Evolutionary conservation across 805 yeast genomes (phyloP).

Genomic region (Zygosaccharomyces siamensis): DNA sequence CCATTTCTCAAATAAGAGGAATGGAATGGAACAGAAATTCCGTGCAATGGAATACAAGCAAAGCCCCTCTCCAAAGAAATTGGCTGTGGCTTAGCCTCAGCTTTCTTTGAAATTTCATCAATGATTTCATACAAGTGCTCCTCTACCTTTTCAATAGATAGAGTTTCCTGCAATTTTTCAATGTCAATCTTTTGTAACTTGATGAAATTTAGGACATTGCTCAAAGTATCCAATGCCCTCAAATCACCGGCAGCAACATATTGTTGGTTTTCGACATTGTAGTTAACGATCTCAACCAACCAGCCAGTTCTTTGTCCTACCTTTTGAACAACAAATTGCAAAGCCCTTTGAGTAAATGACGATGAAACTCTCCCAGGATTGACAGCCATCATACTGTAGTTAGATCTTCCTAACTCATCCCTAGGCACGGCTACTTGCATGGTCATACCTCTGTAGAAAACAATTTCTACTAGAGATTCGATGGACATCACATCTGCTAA

Average conservation of each 20-base stretch:
- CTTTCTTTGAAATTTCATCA: constrained; percentile 74
- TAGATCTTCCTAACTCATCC: constrained; percentile 90
- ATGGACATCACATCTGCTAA: constrained; percentile 98
- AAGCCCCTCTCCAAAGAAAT: constrained; percentile 96
- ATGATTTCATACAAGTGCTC: constrained; percentile 86
- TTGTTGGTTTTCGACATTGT: constrained; percentile 96
- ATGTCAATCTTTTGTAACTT: constrained; percentile 93
- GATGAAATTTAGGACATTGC: constrained; percentile 88
- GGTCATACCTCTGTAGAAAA: constrained; percentile 99
- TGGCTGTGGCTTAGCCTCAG: constrained; percentile 90
- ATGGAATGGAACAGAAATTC: constrained; percentile 99
- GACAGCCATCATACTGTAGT: constrained; percentile 98
- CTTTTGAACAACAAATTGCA: constrained; percentile 89
- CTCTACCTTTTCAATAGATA: constrained; percentile 83
- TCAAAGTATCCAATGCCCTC: constrained; percentile 87
- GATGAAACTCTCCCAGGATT: constrained; percentile 90
- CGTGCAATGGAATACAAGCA: constrained; percentile 96
- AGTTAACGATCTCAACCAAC: constrained; percentile 97
- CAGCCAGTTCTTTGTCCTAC: constrained; percentile 80
- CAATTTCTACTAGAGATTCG: constrained; percentile 94
- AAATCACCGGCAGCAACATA: constrained; percentile 98
- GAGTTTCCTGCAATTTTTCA: constrained; percentile 73
- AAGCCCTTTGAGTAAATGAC: constrained; percentile 88
- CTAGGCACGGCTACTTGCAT: constrained; percentile 99
- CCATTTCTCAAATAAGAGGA: constrained; percentile 97